Evolutionary conservation across 169 alveolate species (phyloP).

Genomic region (Pseudocohnilembus persalinus): DNA sequence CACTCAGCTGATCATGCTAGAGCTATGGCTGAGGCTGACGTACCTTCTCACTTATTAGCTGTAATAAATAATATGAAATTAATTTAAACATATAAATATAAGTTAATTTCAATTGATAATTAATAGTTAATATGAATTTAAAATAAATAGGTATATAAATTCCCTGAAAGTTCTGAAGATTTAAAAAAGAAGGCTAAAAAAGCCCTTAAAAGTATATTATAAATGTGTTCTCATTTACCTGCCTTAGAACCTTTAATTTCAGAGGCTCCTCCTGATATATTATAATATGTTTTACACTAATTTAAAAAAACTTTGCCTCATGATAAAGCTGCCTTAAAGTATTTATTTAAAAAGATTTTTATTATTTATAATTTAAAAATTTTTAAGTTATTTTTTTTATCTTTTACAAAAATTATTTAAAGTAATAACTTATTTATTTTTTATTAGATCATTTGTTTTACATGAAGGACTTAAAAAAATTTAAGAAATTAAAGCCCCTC

Average conservation of each 20-base stretch:
- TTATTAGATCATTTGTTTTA: slow-evolving; percentile 76
- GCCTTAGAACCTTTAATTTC: slow-evolving; percentile 92
- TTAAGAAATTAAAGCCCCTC: slow-evolving; percentile 85
- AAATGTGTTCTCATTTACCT: slow-evolving; percentile 92
- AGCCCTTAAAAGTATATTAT: slow-evolving; percentile 90
- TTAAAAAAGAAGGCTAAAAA: slow-evolving; percentile 91
- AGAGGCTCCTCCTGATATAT: slow-evolving; percentile 90
- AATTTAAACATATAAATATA: too few relatives aligned
- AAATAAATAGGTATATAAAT: slow-evolving; percentile 53
- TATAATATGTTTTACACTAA: slow-evolving; percentile 92
- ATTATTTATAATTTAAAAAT: too few relatives aligned
- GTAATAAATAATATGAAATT: slow-evolving; percentile 38
- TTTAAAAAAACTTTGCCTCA: slow-evolving; percentile 91
- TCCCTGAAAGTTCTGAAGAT: slow-evolving; percentile 88
- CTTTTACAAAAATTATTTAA: neutral
- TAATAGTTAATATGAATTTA: too few relatives aligned
- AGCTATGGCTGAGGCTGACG: slow-evolving; percentile 93
- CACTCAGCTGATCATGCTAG: slow-evolving; percentile 93
- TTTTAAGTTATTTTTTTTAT: too few relatives aligned
- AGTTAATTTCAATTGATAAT: neutral
- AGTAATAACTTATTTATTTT: neutral
- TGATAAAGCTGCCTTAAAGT: slow-evolving; percentile 87
- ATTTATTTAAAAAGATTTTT: too few relatives aligned
- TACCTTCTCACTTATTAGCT: slow-evolving; percentile 82
- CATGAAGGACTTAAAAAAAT: slow-evolving; percentile 91